Percentiles rank a stretch among this genome's conserved stretches.
These are phyloP conservation scores for Durusdinium trenchii DNA, from an alignment of 73 alveolate species.

Conservation along the genomic window DNA sequence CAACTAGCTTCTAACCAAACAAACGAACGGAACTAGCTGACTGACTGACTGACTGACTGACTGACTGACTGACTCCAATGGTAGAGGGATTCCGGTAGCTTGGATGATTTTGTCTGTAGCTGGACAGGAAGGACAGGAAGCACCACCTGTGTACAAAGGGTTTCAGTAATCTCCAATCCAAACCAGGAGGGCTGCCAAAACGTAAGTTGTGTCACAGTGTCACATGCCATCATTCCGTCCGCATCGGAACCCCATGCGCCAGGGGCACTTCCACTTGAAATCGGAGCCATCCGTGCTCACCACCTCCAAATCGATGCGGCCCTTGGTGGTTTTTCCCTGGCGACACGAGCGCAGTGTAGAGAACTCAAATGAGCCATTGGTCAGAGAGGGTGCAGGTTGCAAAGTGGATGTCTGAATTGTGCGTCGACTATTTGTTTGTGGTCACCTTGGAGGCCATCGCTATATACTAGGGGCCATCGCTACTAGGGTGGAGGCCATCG, in stretches of 20 bases:
- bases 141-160: no score
- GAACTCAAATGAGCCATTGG: no score
- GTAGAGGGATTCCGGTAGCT: no score
- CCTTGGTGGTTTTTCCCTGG: slow-evolving; percentile 30
- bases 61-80: no score
- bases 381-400: no score
- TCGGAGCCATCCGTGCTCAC: slow-evolving; percentile 85
- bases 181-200: no score
- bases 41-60: no score
- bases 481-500: neutral
- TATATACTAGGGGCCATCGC: neutral
- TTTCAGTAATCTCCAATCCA: no score
- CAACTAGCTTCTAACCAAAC: neutral
- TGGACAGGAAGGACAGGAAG: no score
- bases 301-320: slow-evolving; percentile 50
- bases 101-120: no score
- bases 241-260: neutral
- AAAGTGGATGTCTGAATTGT: neutral
- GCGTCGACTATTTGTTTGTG: neutral
- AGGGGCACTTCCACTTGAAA: slow-evolving; percentile 83
- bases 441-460: neutral
- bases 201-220: no score
- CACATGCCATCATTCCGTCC: no score
- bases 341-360: neutral
- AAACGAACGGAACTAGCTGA: neutral